Evolutionary conservation across 2,329 filamentous ascomycete species (phyloP).

Genomic region (Epichloe hybrida): DNA sequence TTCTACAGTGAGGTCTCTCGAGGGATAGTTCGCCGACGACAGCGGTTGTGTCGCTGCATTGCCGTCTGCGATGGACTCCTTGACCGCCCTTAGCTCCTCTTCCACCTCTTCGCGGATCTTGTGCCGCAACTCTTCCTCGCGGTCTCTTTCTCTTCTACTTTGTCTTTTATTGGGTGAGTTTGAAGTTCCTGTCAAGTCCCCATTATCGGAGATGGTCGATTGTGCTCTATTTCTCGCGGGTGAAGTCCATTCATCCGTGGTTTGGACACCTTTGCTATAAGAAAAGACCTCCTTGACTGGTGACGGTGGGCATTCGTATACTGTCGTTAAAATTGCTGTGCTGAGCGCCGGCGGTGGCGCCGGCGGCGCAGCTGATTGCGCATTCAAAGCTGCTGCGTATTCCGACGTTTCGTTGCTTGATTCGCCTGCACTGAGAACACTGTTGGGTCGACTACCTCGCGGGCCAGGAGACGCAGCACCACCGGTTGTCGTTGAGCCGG

Average conservation of each 20-base stretch:
- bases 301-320: slow-evolving; percentile 68
- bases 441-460: slow-evolving; percentile 69
- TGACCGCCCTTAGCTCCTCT: slow-evolving; percentile 69
- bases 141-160: slow-evolving; percentile 65
- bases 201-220: slow-evolving; percentile 41
- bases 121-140: slow-evolving; percentile 79
- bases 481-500: slow-evolving; percentile 51
- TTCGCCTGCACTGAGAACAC: slow-evolving; percentile 69
- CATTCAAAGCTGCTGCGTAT: slow-evolving; percentile 33
- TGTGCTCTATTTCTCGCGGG: slow-evolving; percentile 32
- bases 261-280: slow-evolving; percentile 96
- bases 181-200: slow-evolving; percentile 40
- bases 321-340: slow-evolving; percentile 58
- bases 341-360: slow-evolving; percentile 41
- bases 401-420: slow-evolving; percentile 64
- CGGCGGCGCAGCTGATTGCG: slow-evolving; percentile 16
- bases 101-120: slow-evolving; percentile 82
- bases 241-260: slow-evolving; percentile 58
- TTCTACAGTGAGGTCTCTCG: slow-evolving; percentile 65
- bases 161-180: slow-evolving; percentile 56
- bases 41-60: slow-evolving; percentile 11
- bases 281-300: slow-evolving; percentile 76
- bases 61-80: slow-evolving; percentile 41
- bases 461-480: slow-evolving; percentile 51
- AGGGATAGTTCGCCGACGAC: slow-evolving; percentile 50